Conservation (phyloP, 2,329 filamentous ascomycete species). For the Scopulariopsis brevicaulis region DNA sequence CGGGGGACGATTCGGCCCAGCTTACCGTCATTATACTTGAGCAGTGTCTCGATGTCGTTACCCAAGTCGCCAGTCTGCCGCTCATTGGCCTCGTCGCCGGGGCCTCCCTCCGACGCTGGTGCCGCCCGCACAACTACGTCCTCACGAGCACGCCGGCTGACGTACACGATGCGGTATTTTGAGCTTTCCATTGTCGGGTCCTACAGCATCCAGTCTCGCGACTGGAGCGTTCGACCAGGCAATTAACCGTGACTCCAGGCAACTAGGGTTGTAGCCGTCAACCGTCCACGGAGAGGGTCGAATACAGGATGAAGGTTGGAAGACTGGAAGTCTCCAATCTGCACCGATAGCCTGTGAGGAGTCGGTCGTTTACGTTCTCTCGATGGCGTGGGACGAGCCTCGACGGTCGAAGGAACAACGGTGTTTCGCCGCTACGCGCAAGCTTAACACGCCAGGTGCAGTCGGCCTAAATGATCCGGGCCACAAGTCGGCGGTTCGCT, state of each 20-base stretch:
- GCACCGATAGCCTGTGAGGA: background rate
- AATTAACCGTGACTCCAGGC: background rate
- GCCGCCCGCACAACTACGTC: conserved; percentile 28
- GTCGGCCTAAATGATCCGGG: too few species aligned
- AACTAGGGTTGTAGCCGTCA: background rate
- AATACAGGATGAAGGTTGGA: background rate
- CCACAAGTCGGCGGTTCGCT: too few species aligned
- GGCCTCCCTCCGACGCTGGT: conserved; percentile 8
- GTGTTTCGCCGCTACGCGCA: background rate
- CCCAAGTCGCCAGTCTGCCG: conserved; percentile 26
- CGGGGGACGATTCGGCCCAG: conserved; percentile 6
- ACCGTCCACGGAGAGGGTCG: background rate
- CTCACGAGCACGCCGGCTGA: conserved; percentile 39
- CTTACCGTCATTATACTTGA: conserved; percentile 46
- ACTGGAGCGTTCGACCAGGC: conserved; percentile 34
- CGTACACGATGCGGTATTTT: conserved; percentile 48
- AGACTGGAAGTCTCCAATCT: background rate
- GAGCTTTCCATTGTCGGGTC: conserved; percentile 45
- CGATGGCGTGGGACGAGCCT: background rate
- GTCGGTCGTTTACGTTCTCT: background rate
- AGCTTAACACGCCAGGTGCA: background rate
- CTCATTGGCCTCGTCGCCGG: conserved; percentile 15
- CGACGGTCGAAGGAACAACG: background rate
- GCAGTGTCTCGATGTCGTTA: conserved; percentile 33
- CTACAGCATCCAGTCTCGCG: conserved; percentile 47